Evolutionary conservation across 352 stramenopile species (phyloP), one percentile per base, ranked within the genome.

Genomic region (Phytophthora cactorum): DNA sequence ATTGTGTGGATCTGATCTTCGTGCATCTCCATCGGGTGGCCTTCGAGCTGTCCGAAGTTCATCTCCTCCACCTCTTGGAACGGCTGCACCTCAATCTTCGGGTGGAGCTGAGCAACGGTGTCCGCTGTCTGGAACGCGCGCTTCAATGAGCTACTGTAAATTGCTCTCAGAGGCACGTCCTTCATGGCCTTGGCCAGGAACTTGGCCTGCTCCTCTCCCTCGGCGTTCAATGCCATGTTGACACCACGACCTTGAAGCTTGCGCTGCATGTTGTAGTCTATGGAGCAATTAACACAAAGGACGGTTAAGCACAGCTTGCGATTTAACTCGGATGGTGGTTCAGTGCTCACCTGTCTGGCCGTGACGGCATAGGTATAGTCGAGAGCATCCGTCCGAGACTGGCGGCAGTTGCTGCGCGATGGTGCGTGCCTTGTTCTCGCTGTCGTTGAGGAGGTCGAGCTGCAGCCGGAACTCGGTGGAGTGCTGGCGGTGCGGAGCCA

Each of bases 231-330:
- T 10, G 80, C 59, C 39, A 83, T 90, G 68, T 95, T 89, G 14
- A 95, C 85, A 29, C 87, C 87, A 29, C 87, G 83, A 32, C 87
- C 87, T 65, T 95, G 87, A 53, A 92, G 86, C 65, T 90, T 90
- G 64, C 79, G 73, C 56, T 84, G 74, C 25, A 68, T 66, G 63
- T 95, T 95, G 71, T 68, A 93, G 53, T 95, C 87, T 79, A 36
- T 28, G 15, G 32, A 50, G 54, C 9, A 17, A 63, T 57, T 22
- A 75, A 47, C 43, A 38, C 28, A 41, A 9, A 10, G 17, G 8
- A 12, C 17, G 58, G 10, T 43, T 15, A 4, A 5, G 9, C 8
- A 43, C 5, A 47, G 22, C 22, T 22, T 22, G 22, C 32, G 32
- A 38, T 6, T 10, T 10, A 10, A 38, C 6, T 10, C 32, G 32